Conservation (phyloP, 2,329 filamentous ascomycete species). For the Furcasterigmium furcatum region DNA sequence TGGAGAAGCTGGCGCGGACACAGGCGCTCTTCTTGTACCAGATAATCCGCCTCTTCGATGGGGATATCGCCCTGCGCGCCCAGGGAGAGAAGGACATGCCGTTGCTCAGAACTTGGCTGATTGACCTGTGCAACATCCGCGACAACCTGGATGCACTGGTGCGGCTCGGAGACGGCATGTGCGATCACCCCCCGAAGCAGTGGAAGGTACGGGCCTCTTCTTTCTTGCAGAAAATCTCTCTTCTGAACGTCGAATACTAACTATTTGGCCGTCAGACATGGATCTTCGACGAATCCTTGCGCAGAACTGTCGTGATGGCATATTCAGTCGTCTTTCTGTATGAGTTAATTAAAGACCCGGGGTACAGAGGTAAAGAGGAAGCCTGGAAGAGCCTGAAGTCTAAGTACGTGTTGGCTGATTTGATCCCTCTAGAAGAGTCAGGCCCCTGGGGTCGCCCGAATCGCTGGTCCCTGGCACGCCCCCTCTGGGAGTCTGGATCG, state of each 20-base stretch:
- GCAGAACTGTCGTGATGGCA: slow-evolving; percentile 26
- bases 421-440: slow-evolving; percentile 10
- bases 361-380: too few relatives aligned
- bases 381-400: slow-evolving; percentile 1
- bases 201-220: slow-evolving; percentile 21
- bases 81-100: slow-evolving; percentile 24
- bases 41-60: slow-evolving; percentile 28
- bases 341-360: too few relatives aligned
- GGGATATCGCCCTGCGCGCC: slow-evolving; percentile 25
- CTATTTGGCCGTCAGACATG: slow-evolving; percentile 18
- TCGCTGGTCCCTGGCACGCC: slow-evolving; percentile 25
- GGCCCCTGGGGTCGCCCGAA: slow-evolving; percentile 20
- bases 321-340: slow-evolving; percentile 22
- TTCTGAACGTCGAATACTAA: too few relatives aligned
- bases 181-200: slow-evolving; percentile 3
- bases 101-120: slow-evolving; percentile 18
- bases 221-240: slow-evolving; percentile 1
- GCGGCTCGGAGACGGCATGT: slow-evolving; percentile 6
- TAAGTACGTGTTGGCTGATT: background rate
- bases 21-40: slow-evolving; percentile 25
- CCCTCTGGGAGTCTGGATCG: slow-evolving; percentile 24
- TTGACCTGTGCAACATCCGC: slow-evolving; percentile 18
- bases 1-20: slow-evolving; percentile 18
- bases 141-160: slow-evolving; percentile 24
- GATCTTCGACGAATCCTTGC: slow-evolving; percentile 28